Percentiles rank a stretch among this genome's conserved stretches.
These are phyloP conservation scores for Chlorella ohadii DNA, from an alignment of 139 green algal species.

Conservation along the genomic window DNA sequence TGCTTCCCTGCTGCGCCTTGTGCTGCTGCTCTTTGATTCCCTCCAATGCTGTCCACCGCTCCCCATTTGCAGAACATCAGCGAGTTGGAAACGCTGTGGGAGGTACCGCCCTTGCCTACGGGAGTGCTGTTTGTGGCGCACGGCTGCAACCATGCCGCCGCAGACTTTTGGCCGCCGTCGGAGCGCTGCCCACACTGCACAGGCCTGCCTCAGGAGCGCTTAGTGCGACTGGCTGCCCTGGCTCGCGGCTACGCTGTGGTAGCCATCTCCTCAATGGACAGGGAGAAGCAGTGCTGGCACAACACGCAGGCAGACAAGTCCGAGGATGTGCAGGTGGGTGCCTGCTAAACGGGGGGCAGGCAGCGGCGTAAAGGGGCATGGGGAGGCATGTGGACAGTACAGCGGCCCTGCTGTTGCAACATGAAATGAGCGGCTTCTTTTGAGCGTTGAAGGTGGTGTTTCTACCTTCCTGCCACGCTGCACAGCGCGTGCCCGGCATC, in stretches of 20 bases:
- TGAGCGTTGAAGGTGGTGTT: too few species aligned
- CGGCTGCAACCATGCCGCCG: slow-evolving; percentile 64
- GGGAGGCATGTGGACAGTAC: too few species aligned
- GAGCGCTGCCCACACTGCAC: slow-evolving; percentile 56
- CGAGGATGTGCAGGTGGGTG: slow-evolving; percentile 17
- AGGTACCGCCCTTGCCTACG: neutral
- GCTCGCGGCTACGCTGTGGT: slow-evolving; percentile 49
- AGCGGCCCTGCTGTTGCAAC: too few species aligned
- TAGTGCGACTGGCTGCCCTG: slow-evolving; percentile 53
- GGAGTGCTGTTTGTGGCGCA: slow-evolving; percentile 38
- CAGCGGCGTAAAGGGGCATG: too few species aligned
- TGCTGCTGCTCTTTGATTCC: too few species aligned
- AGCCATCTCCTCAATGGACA: slow-evolving; percentile 53
- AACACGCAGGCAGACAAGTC: slow-evolving; percentile 22
- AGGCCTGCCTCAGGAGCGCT: slow-evolving; percentile 71
- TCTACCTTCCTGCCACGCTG: too few species aligned
- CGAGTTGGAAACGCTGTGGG: neutral
- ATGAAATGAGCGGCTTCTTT: too few species aligned
- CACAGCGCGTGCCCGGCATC: slow-evolving; percentile 31
- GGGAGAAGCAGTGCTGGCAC: slow-evolving; percentile 60
- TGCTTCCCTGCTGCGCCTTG: too few species aligned
- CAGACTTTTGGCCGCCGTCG: slow-evolving; percentile 60
- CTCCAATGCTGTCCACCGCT: too few species aligned
- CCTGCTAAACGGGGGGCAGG: too few species aligned
- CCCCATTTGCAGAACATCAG: neutral